Conservation (phyloP, 805 yeast species). For the Candida namnaoensis region DNA sequence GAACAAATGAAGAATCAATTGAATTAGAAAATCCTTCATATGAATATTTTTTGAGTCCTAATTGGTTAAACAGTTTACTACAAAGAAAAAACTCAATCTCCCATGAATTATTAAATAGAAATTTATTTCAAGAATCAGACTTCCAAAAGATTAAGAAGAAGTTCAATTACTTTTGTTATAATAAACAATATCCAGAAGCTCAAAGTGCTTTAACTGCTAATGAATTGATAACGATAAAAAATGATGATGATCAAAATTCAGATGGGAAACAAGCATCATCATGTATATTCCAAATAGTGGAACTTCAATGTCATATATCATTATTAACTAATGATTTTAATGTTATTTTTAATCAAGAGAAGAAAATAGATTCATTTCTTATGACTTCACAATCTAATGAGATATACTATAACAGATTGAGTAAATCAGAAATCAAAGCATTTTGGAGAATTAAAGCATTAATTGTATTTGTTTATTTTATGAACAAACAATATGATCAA, state of each 20-base stretch:
- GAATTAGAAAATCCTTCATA: no score
- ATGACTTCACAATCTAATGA: constrained; percentile 14
- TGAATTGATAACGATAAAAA: no score
- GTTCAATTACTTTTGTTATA: constrained; percentile 9
- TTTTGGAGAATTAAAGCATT: constrained; percentile 18
- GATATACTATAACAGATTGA: constrained; percentile 13
- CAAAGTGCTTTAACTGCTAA: constrained; percentile 4
- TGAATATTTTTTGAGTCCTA: constrained; percentile 1
- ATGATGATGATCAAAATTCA: no score
- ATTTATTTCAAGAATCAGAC: constrained; percentile 16
- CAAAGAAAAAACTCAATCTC: constrained; percentile 2
- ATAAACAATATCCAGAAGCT: constrained; percentile 13
- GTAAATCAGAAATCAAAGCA: constrained; percentile 12
- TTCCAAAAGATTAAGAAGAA: constrained; percentile 7
- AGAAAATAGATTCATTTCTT: constrained; percentile 14
- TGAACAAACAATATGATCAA: constrained; percentile 12
- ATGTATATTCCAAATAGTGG: constrained; percentile 10
- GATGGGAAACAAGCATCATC: background rate
- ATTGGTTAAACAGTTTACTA: constrained; percentile 2
- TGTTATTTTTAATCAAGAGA: constrained; percentile 12
- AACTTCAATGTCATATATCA: constrained; percentile 13
- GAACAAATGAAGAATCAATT: background rate
- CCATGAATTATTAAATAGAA: constrained; percentile 8
- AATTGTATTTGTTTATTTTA: constrained; percentile 15
- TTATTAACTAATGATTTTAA: constrained; percentile 10